phyloP scores from a whole-genome alignment of 2,329 filamentous ascomycete genomes.

The Thelonectria discophora region DNA sequence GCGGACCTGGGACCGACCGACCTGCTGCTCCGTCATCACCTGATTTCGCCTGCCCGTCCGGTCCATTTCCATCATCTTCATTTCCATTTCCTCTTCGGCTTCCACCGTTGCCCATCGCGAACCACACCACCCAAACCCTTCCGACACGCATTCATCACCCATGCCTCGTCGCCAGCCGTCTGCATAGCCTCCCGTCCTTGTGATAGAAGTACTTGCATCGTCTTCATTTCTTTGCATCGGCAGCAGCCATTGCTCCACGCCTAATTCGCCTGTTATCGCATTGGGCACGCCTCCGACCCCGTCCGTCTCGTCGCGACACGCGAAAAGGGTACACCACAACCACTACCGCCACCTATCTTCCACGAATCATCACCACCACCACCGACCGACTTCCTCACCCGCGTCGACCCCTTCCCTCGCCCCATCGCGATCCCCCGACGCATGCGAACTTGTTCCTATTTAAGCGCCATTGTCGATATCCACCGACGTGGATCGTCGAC shows the following conservation, averaged over 20 bases:
- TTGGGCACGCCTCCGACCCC: constrained; percentile 28
- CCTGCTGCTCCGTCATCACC: constrained; percentile 42
- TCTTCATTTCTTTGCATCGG: constrained; percentile 20
- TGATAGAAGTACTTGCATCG: constrained; percentile 26
- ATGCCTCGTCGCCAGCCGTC: constrained; percentile 40
- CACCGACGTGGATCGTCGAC: constrained; percentile 67
- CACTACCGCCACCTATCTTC: constrained; percentile 27
- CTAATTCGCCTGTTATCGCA: constrained; percentile 37
- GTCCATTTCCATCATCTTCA: constrained; percentile 19
- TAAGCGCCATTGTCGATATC: constrained; percentile 62
- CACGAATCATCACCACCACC: constrained; percentile 28
- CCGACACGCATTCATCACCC: constrained; percentile 34
- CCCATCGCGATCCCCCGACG: constrained; percentile 34
- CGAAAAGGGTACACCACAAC: constrained; percentile 37
- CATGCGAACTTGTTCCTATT: constrained; percentile 60
- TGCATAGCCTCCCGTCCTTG: constrained; percentile 29
- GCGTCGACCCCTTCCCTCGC: constrained; percentile 23
- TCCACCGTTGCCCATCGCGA: constrained; percentile 41
- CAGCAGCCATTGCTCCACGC: constrained; percentile 21
- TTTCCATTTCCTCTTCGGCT: constrained; percentile 11
- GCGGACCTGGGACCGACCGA: constrained; percentile 40
- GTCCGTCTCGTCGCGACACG: constrained; percentile 42
- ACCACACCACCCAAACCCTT: constrained; percentile 37
- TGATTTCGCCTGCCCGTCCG: constrained; percentile 36
- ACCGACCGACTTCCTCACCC: constrained; percentile 32